These are phyloP conservation scores for Serendipita sp. DNA, from an alignment of 768 basidiomycete species.

Conservation along the genomic window DNA sequence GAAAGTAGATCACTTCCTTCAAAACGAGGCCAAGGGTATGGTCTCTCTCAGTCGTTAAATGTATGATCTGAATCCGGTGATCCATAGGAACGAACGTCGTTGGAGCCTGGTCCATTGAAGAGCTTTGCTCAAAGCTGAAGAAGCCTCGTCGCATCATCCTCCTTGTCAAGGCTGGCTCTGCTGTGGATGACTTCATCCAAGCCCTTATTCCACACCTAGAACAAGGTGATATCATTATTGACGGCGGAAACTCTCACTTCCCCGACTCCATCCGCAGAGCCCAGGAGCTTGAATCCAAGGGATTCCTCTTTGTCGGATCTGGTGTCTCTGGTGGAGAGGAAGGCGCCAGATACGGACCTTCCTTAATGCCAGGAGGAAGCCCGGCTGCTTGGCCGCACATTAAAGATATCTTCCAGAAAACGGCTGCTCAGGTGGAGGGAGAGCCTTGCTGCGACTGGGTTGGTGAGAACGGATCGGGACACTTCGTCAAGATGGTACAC, in stretches of 20 bases:
- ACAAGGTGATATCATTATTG: constrained; percentile 95
- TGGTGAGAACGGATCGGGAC: constrained; percentile 84
- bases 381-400: constrained; percentile 88
- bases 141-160: constrained; percentile 92
- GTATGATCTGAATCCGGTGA: constrained; percentile 10
- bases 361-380: constrained; percentile 98
- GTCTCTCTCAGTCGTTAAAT: constrained; percentile 6
- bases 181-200: constrained; percentile 89
- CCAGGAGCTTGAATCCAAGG: constrained; percentile 85
- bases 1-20: constrained; percentile 93
- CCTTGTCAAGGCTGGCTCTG: constrained; percentile 93
- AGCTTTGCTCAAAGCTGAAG: constrained; percentile 86
- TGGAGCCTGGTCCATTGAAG: constrained; percentile 86
- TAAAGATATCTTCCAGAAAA: constrained; percentile 97
- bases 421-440: constrained; percentile 85
- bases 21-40: constrained; percentile 93
- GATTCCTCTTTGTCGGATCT: constrained; percentile 91
- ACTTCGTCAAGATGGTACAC: constrained; percentile 99
- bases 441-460: constrained; percentile 99
- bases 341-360: constrained; percentile 92
- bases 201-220: constrained; percentile 84
- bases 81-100: constrained; percentile 76
- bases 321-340: constrained; percentile 99
- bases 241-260: constrained; percentile 98
- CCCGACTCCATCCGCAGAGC: constrained; percentile 94